Percentiles rank a stretch among this genome's conserved stretches.
phyloP scores from a whole-genome alignment of 176 grass and related monocot genomes.

The Cenchrus purpureus region DNA sequence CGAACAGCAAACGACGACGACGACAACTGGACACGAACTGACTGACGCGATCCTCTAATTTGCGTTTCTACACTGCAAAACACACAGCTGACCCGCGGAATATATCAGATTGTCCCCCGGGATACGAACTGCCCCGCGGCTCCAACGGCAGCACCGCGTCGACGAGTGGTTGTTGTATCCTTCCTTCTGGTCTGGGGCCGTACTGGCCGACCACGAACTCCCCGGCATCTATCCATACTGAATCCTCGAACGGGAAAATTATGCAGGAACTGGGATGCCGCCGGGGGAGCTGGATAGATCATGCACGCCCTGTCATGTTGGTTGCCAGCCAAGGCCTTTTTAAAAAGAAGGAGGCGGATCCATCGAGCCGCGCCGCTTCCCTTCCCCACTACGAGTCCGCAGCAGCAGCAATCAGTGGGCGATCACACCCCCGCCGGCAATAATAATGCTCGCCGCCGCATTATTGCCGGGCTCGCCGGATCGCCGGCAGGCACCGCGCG shows the following conservation, averaged over 20 bases:
- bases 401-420: conserved; percentile 30
- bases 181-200: not conserved
- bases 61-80: not conserved
- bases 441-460: conserved; percentile 43
- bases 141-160: not conserved
- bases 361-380: conserved; percentile 21
- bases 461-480: conserved; percentile 36
- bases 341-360: conserved; percentile 4
- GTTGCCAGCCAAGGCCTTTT: conserved; percentile 47
- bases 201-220: conserved; percentile 47
- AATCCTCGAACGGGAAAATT: not conserved
- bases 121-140: not conserved
- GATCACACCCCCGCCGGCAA: conserved; percentile 13
- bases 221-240: not conserved
- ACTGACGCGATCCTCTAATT: not conserved
- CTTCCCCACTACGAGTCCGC: conserved; percentile 37
- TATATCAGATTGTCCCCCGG: not conserved
- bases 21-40: not conserved
- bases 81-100: too few relatives aligned
- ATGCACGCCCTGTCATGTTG: conserved; percentile 40
- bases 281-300: conserved; percentile 27
- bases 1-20: not conserved
- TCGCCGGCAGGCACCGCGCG: not conserved
- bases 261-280: not conserved
- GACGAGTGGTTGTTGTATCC: not conserved